Base-by-base conservation (phyloP, 192 early-diverging fungal genomes). In the Entomortierella beljakovae region DNA sequence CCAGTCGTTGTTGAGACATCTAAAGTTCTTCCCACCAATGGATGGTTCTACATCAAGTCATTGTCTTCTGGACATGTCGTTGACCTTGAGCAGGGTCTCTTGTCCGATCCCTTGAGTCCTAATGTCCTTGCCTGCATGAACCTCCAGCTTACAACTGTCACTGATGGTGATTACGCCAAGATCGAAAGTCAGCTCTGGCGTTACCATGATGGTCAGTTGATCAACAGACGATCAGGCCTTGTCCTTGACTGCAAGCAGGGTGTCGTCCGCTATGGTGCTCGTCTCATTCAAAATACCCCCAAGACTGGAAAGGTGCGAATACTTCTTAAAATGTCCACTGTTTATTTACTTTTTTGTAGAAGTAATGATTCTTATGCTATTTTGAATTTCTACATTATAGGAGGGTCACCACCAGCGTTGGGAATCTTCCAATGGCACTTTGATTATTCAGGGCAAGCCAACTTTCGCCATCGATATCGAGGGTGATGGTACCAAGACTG, bases 1-100 rank as follows among this genome's bases (percentile, higher is more conserved):
- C 11, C 29, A 16, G 10, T 16, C 8, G 20, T 35, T 10, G 13
- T 61, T 37, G n/a, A 52, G 18, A 56, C 65, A 43, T 48, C 51
- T 51, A 57, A 51, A 11, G 61, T 42, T 15, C 38, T 69, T 22
- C 74, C 74, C 28, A 58, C 66, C 53, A 69, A n/a, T 31, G 74
- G 74, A 26, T 77, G 74, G 74, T 77, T 77, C 66, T 77, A 69
- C 58, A 77, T 77, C 61, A 66, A 61, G 66, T 77, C 74, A 11
- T 29, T 56, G 35, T 69, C 74, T 0, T 77, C 74, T 18, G 66
- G 74, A 9, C 46, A 63, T 57, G 74, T 77, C 35, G 37, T 77
- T 57, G 74, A 77, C 53, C 18, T 77, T 18, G 74, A 77, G 15
- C 58, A 75, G 40, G 58, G 50, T 22, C 32, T 70, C 20, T 23